A percentile compares a stretch with the other conserved stretches of the same genome.
These are phyloP conservation scores for Arthrobotrys musiformis DNA, from an alignment of 2,329 filamentous ascomycete species.

Conservation along the genomic window DNA sequence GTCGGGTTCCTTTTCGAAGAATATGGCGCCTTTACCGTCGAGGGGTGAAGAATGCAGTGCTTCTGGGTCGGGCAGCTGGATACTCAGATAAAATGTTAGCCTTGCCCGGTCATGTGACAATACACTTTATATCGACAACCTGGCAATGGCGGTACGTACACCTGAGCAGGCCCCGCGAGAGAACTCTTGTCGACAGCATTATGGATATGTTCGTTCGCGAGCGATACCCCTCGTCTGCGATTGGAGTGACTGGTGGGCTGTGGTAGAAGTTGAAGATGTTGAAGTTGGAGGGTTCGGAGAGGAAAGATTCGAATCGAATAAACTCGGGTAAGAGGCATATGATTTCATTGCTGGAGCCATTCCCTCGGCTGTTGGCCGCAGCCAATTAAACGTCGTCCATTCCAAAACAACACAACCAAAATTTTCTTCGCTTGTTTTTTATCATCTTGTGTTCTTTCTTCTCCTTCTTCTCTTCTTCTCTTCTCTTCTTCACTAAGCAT, in stretches of 20 bases:
- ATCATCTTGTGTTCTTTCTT: slow-evolving; percentile 19
- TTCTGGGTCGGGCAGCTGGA: slow-evolving; percentile 33
- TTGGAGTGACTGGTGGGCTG: neutral
- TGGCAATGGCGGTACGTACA: slow-evolving; percentile 28
- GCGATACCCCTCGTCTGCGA: slow-evolving; percentile 6
- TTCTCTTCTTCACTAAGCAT: slow-evolving; percentile 48
- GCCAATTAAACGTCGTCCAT: slow-evolving; percentile 42
- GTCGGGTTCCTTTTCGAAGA: neutral
- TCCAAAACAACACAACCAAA: slow-evolving; percentile 25
- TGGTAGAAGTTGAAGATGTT: slow-evolving; percentile 23
- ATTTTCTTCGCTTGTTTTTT: slow-evolving; percentile 6
- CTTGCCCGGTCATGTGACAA: neutral
- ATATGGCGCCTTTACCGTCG: slow-evolving; percentile 43
- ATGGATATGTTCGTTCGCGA: neutral
- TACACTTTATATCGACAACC: too few relatives aligned
- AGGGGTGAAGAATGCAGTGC: slow-evolving; percentile 46
- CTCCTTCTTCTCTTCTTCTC: slow-evolving; percentile 26
- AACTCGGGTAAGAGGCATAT: slow-evolving; percentile 48
- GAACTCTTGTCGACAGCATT: slow-evolving; percentile 50
- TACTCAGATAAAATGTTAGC: slow-evolving; percentile 20
- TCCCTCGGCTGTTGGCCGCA: slow-evolving; percentile 53
- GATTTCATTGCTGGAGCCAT: slow-evolving; percentile 32
- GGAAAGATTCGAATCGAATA: neutral
- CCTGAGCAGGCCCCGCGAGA: slow-evolving; percentile 45
- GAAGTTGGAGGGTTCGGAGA: neutral